These are phyloP conservation scores for Penicillium capsulatum DNA, from an alignment of 2,329 filamentous ascomycete genomes.

Conservation along the genomic window DNA sequence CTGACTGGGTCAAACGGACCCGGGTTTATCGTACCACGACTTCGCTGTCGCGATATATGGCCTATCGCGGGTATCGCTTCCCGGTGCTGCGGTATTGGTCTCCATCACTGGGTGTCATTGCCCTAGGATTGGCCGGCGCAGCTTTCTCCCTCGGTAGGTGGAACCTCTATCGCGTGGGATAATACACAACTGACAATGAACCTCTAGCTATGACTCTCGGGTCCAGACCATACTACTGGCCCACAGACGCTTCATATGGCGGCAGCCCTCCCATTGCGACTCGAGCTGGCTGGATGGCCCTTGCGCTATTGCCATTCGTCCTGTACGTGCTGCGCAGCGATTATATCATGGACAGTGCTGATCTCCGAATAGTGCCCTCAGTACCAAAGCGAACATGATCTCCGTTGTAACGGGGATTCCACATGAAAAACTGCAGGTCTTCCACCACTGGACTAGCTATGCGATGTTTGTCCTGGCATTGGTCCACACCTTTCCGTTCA, in stretches of 20 bases:
- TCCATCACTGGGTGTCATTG: constrained; percentile 44
- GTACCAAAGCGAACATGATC: constrained; percentile 55
- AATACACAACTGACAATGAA: not conserved
- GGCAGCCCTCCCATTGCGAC: constrained; percentile 53
- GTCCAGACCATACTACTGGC: constrained; percentile 56
- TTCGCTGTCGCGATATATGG: constrained; percentile 39
- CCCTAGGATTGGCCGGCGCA: constrained; percentile 40
- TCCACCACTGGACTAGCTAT: constrained; percentile 53
- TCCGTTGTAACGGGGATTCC: constrained; percentile 53
- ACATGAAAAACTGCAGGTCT: constrained; percentile 54
- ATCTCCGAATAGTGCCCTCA: constrained; percentile 38
- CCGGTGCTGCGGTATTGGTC: constrained; percentile 39
- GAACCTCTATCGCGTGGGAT: not conserved
- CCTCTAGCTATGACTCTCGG: constrained; percentile 45
- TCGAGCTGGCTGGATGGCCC: constrained; percentile 50
- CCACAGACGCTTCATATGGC: constrained; percentile 46
- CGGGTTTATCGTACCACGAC: constrained; percentile 31
- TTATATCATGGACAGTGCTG: not conserved
- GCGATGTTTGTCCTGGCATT: constrained; percentile 56
- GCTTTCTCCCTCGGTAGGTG: constrained; percentile 47
- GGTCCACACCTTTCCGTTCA: constrained; percentile 58
- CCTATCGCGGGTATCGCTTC: constrained; percentile 41
- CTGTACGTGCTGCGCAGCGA: constrained; percentile 28
- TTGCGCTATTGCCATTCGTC: constrained; percentile 52
- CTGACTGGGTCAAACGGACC: constrained; percentile 24